Base-by-base conservation (phyloP, 2,329 filamentous ascomycete species). In the Botrytis tulipae region DNA sequence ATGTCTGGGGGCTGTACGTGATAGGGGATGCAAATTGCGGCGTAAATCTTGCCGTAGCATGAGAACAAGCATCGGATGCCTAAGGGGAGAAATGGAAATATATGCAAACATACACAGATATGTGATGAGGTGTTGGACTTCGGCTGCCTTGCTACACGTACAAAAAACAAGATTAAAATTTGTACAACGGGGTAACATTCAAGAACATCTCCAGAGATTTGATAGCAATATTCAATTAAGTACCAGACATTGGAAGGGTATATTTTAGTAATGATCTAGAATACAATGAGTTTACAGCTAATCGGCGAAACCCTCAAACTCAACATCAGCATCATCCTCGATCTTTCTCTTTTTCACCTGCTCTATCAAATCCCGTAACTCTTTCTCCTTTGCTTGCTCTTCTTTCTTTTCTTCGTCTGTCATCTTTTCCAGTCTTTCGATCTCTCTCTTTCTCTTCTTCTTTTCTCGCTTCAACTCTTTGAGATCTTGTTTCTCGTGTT, bases 321-420 rank as follows among this genome's bases (percentile, higher is more conserved):
- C 80, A 57, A 79, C 80, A 54, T 80, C 82, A 60, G 82, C 82
- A 62, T 79, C 80, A 60, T 81, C 80, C 71, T 82, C 81, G 5
- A 81, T 80, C 69, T 79, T 81, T 77, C 86, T 86, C 79, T 81
- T 84, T 78, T 90, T 85, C n/a, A 95, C 86, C 79, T 90, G 83
- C 37, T 85, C 84, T 67, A 95, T 86, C 84, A 95, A 84, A 18
- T 86, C 83, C 76, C 92, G 85, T 20, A 93, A 85, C 80, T 92
- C 88, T 77, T 82, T 85, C 77, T 90, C 86, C 81, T 91, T 87
- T 48, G 85, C 82, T 69, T 69, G 66, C 51, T 69, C 66, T 82
- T 86, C 90, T 82, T 94, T 89, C 82, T 87, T 90, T 82, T 94
- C 90, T 73, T 90, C 88, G 5, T 91, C 89, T n/a, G 89, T 92